These are phyloP conservation scores for Zangia roseola DNA, from an alignment of 768 basidiomycete species.

Conservation along the genomic window DNA sequence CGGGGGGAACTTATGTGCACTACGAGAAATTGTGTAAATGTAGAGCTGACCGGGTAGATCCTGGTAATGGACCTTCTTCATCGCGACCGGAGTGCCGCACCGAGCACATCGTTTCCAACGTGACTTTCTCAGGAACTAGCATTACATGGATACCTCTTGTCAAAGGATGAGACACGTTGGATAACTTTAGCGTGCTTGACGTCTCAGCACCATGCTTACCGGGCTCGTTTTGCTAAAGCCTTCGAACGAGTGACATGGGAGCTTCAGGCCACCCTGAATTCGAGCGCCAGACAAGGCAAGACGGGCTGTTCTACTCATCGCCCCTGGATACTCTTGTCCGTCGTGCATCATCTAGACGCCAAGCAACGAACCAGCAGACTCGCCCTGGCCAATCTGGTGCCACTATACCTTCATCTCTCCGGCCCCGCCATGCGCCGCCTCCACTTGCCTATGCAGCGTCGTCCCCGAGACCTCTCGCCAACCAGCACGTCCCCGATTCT, in stretches of 20 bases:
- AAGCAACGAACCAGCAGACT: slow-evolving; percentile 7
- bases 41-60: not conserved
- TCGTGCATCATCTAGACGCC: slow-evolving; percentile 48
- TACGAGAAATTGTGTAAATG: not conserved
- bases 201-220: slow-evolving; percentile 9
- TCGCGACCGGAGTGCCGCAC: too few relatives aligned
- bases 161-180: slow-evolving; percentile 1
- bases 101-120: not conserved
- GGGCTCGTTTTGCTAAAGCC: slow-evolving; percentile 1
- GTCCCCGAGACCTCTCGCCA: slow-evolving; percentile 10
- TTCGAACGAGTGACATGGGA: slow-evolving; percentile 20
- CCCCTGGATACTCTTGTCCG: slow-evolving; percentile 60
- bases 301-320: slow-evolving; percentile 42
- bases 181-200: not conserved
- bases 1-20: slow-evolving; percentile 1
- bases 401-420: slow-evolving; percentile 7
- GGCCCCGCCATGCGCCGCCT: slow-evolving; percentile 6
- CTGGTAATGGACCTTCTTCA: too few relatives aligned
- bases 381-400: not conserved
- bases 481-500: slow-evolving; percentile 34
- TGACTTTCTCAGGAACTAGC: slow-evolving; percentile 9
- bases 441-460: not conserved
- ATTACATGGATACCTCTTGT: slow-evolving; percentile 12
- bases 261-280: slow-evolving; percentile 8
- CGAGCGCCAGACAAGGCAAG: slow-evolving; percentile 21